Conservation (phyloP, 2,329 filamentous ascomycete species). For the Colletotrichum lindemuthianum region DNA sequence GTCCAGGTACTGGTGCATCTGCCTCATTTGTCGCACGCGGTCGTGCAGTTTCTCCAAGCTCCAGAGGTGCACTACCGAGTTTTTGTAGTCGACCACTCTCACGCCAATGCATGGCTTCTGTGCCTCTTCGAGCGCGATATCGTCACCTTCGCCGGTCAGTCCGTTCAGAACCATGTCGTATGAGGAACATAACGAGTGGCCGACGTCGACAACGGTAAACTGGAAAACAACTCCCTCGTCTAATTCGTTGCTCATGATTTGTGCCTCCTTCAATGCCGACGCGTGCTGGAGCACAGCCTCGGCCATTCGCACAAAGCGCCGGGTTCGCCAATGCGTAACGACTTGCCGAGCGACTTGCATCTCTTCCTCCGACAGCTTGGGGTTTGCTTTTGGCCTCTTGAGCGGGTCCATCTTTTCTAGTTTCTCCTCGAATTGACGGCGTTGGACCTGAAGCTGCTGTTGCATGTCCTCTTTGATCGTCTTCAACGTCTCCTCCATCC, state of each 20-base stretch:
- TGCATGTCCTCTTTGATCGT: slow-evolving; percentile 90
- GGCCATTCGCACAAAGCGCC: slow-evolving; percentile 93
- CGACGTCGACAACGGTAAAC: slow-evolving; percentile 89
- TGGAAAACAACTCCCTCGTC: slow-evolving; percentile 94
- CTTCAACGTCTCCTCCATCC: slow-evolving; percentile 84
- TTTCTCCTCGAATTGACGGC: slow-evolving; percentile 84
- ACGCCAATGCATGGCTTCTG: slow-evolving; percentile 92
- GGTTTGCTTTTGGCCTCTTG: slow-evolving; percentile 68
- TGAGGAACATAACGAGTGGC: slow-evolving; percentile 89
- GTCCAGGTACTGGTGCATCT: slow-evolving; percentile 96
- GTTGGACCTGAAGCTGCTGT: slow-evolving; percentile 83
- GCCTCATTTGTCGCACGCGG: slow-evolving; percentile 90
- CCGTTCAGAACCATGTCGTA: slow-evolving; percentile 97
- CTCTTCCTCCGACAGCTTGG: slow-evolving; percentile 77
- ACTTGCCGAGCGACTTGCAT: slow-evolving; percentile 74
- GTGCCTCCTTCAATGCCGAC: slow-evolving; percentile 89
- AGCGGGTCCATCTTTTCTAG: slow-evolving; percentile 79
- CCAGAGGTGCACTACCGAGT: slow-evolving; percentile 89
- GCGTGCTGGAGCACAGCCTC: slow-evolving; percentile 91
- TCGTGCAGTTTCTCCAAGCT: slow-evolving; percentile 92
- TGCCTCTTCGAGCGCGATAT: slow-evolving; percentile 81
- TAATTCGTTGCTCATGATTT: slow-evolving; percentile 97
- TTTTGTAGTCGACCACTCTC: slow-evolving; percentile 89
- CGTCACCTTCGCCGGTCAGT: slow-evolving; percentile 84
- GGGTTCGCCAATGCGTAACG: slow-evolving; percentile 80